Evolutionary conservation across 1,139 yeast genomes (phyloP).

Genomic region (Debaryomyces subglobosus): DNA sequence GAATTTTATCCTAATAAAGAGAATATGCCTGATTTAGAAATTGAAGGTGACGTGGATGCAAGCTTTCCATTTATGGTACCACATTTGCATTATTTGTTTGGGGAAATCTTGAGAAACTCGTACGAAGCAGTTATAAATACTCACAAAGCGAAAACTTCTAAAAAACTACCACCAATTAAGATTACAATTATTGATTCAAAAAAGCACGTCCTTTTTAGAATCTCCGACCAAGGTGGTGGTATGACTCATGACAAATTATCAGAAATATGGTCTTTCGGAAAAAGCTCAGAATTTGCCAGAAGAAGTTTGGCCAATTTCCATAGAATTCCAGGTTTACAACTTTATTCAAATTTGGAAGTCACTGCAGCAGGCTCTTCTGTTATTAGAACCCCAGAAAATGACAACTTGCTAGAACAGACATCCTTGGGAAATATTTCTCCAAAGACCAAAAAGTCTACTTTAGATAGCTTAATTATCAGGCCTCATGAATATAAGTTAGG

Average conservation of each 20-base stretch:
- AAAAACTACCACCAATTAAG: constrained; percentile 64
- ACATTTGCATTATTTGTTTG: constrained; percentile 82
- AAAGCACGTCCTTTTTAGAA: constrained; percentile 70
- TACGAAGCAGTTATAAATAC: constrained; percentile 72
- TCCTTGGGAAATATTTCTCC: constrained; percentile 41
- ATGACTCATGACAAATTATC: constrained; percentile 57
- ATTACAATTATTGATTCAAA: constrained; percentile 71
- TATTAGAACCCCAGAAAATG: constrained; percentile 23
- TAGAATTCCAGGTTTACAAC: constrained; percentile 60
- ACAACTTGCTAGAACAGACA: constrained; percentile 30
- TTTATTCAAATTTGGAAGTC: constrained; percentile 44
- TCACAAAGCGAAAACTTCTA: constrained; percentile 32
- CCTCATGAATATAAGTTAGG: constrained; percentile 79
- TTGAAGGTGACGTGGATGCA: constrained; percentile 68
- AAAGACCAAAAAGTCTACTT: constrained; percentile 37
- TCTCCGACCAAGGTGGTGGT: constrained; percentile 93
- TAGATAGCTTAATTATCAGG: constrained; percentile 59
- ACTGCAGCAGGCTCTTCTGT: constrained; percentile 45
- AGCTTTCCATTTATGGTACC: constrained; percentile 82
- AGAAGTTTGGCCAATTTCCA: constrained; percentile 65
- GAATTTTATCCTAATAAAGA: constrained; percentile 54
- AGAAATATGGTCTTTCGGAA: constrained; percentile 85
- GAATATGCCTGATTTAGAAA: constrained; percentile 71
- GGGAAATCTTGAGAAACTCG: constrained; percentile 84
- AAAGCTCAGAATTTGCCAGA: constrained; percentile 59